These are phyloP conservation scores for Hypoxylon crocopeplum DNA, from an alignment of 495 filamentous ascomycete species.

Conservation along the genomic window DNA sequence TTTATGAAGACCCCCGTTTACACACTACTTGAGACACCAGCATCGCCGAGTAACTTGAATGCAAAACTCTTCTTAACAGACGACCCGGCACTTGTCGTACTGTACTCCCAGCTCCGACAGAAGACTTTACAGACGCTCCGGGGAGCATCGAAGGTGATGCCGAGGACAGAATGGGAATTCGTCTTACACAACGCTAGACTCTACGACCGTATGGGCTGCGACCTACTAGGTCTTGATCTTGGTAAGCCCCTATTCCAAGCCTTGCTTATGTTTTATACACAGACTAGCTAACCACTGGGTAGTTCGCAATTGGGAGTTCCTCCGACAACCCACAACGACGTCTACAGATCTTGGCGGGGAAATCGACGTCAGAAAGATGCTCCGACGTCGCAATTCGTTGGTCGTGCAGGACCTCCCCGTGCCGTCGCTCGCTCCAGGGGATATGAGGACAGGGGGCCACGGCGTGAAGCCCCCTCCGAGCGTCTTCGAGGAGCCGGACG, in stretches of 20 bases:
- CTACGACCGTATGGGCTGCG: constrained; percentile 95
- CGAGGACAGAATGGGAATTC: constrained; percentile 85
- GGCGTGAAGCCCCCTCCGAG: constrained; percentile 67
- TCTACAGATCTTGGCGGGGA: constrained; percentile 46
- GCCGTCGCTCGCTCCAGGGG: constrained; percentile 43
- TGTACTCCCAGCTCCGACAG: constrained; percentile 87
- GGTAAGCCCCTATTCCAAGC: constrained; percentile 45
- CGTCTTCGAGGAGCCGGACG: constrained; percentile 89
- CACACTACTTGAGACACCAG: constrained; percentile 67
- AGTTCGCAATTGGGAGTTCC: constrained; percentile 88
- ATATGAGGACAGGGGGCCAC: constrained; percentile 56
- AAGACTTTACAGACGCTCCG: constrained; percentile 85
- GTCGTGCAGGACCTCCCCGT: constrained; percentile 80
- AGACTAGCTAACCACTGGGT: constrained; percentile 5
- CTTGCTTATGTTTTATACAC: neutral
- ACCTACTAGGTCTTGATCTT: constrained; percentile 86
- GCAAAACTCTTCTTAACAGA: constrained; percentile 84
- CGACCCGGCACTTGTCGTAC: constrained; percentile 84
- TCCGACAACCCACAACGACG: constrained; percentile 54
- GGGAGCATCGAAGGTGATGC: constrained; percentile 82
- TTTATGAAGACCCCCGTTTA: constrained; percentile 71
- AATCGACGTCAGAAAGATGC: constrained; percentile 69
- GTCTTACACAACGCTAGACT: constrained; percentile 86
- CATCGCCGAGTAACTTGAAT: constrained; percentile 64
- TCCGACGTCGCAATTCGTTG: constrained; percentile 74